Evolutionary conservation across 345 rosid genomes (phyloP), one percentile per base, ranked within the genome.

Genomic region (Erysimum cheiranthoides): DNA sequence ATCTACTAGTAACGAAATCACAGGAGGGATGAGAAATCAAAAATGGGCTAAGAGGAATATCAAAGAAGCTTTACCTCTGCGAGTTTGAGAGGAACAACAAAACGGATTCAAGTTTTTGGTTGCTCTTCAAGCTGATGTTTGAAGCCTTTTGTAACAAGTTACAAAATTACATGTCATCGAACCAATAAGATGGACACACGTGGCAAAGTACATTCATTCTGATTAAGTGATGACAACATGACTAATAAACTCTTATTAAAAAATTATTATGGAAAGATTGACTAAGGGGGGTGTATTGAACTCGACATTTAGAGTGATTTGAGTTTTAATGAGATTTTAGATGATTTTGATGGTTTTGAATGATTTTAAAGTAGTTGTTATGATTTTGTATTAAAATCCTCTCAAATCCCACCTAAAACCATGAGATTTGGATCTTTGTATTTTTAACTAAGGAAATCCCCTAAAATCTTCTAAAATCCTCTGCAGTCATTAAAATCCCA

Each of bases 1-100:
- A 40, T 40, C 45, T 40, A 40, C 14, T 12, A 40, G 45, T 4
- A 40, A 40, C 45, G n/a, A 40, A 40, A 40, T 40, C 25, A 21
- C 25, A 21, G 25, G 25, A 21, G 25, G 45, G 14, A 40, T 11
- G 4, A 12, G 35, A 39, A 40, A 62, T 63, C 39, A 10, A 54
- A 9, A 21, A 3, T 25, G 36, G 35, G 17, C 5, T 14, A 30
- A n/a, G 73, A 39, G 30, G 50, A 14, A 1, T 10, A 27, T 2
- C 21, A 8, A 32, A 40, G 30, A 53, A 73, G 61, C 53, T 71
- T 71, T 73, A 71, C 75, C 68, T 46, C 52, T n/a, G 38, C 49
- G 68, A 71, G 58, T 25, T 59, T 14, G 57, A 46, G 75, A 68
- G 27, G 53, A 71, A 6, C 59, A 21, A 21, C 25, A 21, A 28